phyloP scores from a whole-genome alignment of 352 stramenopile species.

The Phytophthora cryptogea region DNA sequence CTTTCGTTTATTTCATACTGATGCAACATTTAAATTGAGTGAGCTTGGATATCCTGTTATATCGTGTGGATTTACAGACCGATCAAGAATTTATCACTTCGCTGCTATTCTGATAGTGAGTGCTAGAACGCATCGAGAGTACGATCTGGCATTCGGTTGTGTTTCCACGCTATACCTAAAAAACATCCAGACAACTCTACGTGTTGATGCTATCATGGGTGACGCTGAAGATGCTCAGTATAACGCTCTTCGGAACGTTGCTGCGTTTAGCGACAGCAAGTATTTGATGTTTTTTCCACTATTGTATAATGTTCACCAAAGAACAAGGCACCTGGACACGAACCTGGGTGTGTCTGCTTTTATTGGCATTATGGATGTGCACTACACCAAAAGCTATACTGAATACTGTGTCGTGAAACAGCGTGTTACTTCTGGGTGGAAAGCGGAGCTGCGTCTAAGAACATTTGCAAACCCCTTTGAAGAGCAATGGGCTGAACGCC shows the following conservation, averaged over 20 bases:
- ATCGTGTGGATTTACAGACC: slow-evolving; percentile 9
- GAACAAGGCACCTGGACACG: slow-evolving; percentile 4
- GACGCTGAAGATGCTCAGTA: slow-evolving; percentile 9
- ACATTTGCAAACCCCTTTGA: slow-evolving; percentile 2
- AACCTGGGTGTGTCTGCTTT: slow-evolving; percentile 2
- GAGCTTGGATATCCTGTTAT: slow-evolving; percentile 12
- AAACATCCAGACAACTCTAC: not conserved
- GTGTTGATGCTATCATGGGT: slow-evolving; percentile 7
- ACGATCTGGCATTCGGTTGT: not conserved
- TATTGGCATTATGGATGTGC: slow-evolving; percentile 15
- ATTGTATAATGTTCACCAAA: slow-evolving; percentile 13
- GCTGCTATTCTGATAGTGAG: not conserved
- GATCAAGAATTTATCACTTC: not conserved
- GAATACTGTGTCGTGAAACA: slow-evolving; percentile 7
- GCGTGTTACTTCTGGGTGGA: not conserved
- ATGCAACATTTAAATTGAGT: slow-evolving; percentile 5
- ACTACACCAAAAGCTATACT: not conserved
- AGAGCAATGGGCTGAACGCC: slow-evolving; percentile 13
- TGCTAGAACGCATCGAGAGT: not conserved
- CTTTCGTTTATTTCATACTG: slow-evolving; percentile 9
- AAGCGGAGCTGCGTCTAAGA: not conserved
- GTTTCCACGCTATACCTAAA: not conserved
- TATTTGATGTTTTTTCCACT: slow-evolving; percentile 11
- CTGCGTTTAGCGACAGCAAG: slow-evolving; percentile 5
- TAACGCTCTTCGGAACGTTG: not conserved